Base-by-base conservation (phyloP, 306 rosid species). In the Cercis canadensis region DNA sequence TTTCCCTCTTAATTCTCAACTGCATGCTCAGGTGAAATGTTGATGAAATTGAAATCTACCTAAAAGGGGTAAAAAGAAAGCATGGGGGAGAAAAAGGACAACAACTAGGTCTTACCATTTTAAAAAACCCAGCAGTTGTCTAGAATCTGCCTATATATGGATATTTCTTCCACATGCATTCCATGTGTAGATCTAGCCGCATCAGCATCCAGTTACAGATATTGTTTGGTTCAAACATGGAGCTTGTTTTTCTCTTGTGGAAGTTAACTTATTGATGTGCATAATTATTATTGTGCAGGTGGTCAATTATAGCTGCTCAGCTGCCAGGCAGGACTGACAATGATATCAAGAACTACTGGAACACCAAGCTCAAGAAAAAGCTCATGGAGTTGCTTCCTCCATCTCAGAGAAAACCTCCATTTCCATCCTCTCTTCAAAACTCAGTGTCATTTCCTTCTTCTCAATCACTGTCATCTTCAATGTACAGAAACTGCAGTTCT, bases 331-430 rank as follows among this genome's bases (percentile, higher is more conserved):
- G 98, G 79, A 92, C 98, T 11, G 98, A 92, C 74, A 92, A 92
- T 37, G 97, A 92, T 84, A 92, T 92, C 62, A 92, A 92, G 80
- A 92, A 92, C 83, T 90, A 92, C 66, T 92, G 98, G 98, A 92
- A 92, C 89, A 92, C 98, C 31, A 92, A 90, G 81, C 92, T 92
- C 13, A 92, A 90, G 91, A 92, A 90, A 85, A 92, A 92, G 75
- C 88, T 92, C 19, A 73, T 84, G 85, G 86, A 79, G 17, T 69
- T 87, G 72, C 72, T 79, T 51, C 79, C 83, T 18, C 15, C 69
- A 47, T 34, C 83, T 37, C 85, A 76, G 5, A 78, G 58, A 76
- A 80, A 75, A 63, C 69, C 75, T 33, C 65, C 84, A 31, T 74
- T 43, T 58, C 78, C 70, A 72, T 46, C 82, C 33, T 12, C 69